Evolutionary conservation across 2,329 filamentous ascomycete genomes (phyloP).

Genomic region (Lithohypha guttulata): DNA sequence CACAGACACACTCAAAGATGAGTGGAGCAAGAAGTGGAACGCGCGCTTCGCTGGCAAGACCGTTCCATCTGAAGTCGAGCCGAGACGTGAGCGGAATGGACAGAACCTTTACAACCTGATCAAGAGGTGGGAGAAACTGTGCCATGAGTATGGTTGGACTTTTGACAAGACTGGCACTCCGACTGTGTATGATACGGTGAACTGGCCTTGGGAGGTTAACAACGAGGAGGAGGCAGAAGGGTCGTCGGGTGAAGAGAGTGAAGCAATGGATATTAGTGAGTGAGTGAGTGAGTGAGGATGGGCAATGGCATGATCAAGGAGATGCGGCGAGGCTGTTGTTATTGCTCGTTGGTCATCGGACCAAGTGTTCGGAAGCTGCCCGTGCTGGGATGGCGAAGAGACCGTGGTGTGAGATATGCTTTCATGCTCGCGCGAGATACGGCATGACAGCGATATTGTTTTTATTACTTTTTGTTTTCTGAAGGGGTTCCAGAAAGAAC

Average conservation of each 20-base stretch:
- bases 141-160: background rate
- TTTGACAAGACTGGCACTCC: background rate
- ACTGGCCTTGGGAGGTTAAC: background rate
- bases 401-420: no score
- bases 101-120: conserved; percentile 1
- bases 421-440: no score
- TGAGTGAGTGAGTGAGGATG: no score
- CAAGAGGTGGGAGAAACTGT: background rate
- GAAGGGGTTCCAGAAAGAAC: background rate
- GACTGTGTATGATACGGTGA: background rate
- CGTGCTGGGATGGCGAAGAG: no score
- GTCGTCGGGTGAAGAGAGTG: background rate
- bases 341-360: no score
- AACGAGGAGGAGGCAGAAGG: background rate
- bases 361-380: no score
- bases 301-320: no score
- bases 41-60: conserved; percentile 3
- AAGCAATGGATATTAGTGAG: background rate
- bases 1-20: background rate
- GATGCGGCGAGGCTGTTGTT: no score
- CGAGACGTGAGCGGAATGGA: background rate
- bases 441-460: no score
- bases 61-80: background rate
- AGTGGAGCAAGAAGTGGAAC: conserved; percentile 1
- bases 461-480: no score